These are phyloP conservation scores for Psilocybe cyanescens DNA, from an alignment of 768 basidiomycete species.

Conservation along the genomic window DNA sequence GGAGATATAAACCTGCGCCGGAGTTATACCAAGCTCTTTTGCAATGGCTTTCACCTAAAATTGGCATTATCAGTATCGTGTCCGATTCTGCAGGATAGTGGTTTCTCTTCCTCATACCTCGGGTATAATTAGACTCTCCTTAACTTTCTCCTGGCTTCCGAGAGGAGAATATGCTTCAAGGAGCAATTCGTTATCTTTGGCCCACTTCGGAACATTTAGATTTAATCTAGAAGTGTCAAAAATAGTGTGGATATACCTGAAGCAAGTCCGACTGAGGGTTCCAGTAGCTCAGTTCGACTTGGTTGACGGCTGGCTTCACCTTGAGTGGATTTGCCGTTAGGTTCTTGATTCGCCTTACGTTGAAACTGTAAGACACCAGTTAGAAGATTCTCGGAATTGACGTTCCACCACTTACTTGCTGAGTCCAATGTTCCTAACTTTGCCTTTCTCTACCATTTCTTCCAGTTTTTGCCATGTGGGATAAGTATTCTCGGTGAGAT, in stretches of 20 bases:
- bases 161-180: conserved; percentile 82
- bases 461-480: conserved; percentile 85
- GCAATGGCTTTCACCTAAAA: conserved; percentile 60
- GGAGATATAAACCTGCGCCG: conserved; percentile 74
- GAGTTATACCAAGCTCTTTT: conserved; percentile 65
- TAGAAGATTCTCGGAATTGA: background rate
- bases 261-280: conserved; percentile 80
- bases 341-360: conserved; percentile 52
- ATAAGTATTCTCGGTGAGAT: conserved; percentile 70
- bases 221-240: background rate
- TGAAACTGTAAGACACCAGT: conserved; percentile 32
- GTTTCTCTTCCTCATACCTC: conserved; percentile 37
- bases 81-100: background rate
- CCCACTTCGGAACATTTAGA: conserved; percentile 49
- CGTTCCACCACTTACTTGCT: conserved; percentile 60
- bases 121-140: conserved; percentile 59
- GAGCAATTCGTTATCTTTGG: conserved; percentile 64
- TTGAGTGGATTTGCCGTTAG: conserved; percentile 64
- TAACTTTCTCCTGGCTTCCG: conserved; percentile 62
- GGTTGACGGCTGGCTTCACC: conserved; percentile 71
- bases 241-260: conserved; percentile 24
- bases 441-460: conserved; percentile 76
- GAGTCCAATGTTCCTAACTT: conserved; percentile 79
- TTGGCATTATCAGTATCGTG: background rate
- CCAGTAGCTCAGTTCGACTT: conserved; percentile 80